Conservation (phyloP, 768 basidiomycete genomes). For the Tubosaeta sp. region DNA sequence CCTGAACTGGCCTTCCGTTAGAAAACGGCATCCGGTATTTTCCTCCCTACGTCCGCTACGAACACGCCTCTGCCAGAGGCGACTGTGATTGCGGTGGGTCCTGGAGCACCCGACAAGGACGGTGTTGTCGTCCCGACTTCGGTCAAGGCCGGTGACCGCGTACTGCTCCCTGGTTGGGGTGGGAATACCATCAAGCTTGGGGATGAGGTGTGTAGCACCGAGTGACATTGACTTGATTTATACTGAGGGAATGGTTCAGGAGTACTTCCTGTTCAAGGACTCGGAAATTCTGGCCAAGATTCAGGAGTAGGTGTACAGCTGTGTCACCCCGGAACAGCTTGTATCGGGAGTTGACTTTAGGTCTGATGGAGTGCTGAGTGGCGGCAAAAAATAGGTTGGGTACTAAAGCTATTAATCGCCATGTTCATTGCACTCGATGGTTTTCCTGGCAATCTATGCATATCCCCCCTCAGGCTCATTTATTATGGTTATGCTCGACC, state of each 20-base stretch:
- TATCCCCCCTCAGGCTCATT: slow-evolving; percentile 34
- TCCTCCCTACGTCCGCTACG: slow-evolving; percentile 89
- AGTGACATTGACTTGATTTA: background rate
- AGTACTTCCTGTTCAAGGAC: slow-evolving; percentile 94
- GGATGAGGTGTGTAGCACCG: slow-evolving; percentile 69
- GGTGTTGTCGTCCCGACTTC: slow-evolving; percentile 68
- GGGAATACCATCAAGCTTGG: slow-evolving; percentile 95
- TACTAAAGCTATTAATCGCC: slow-evolving; percentile 15
- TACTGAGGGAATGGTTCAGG: slow-evolving; percentile 44
- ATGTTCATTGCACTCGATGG: slow-evolving; percentile 20
- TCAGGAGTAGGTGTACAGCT: slow-evolving; percentile 58
- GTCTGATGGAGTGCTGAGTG: background rate
- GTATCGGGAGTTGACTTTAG: background rate
- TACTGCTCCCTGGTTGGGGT: slow-evolving; percentile 94
- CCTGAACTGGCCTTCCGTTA: slow-evolving; percentile 28
- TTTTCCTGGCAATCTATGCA: slow-evolving; percentile 19
- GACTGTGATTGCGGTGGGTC: slow-evolving; percentile 92
- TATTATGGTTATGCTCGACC: too few relatives aligned
- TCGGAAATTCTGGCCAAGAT: slow-evolving; percentile 95
- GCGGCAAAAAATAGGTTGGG: slow-evolving; percentile 7
- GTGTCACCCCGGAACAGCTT: too few relatives aligned
- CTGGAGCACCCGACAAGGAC: slow-evolving; percentile 88
- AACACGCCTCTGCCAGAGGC: slow-evolving; percentile 90
- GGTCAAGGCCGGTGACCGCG: slow-evolving; percentile 88
- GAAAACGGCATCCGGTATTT: slow-evolving; percentile 98